Percentiles rank a stretch among this genome's conserved stretches.
phyloP scores from a whole-genome alignment of 1,284 basidiomycete species.

The Agroathelia rolfsii region DNA sequence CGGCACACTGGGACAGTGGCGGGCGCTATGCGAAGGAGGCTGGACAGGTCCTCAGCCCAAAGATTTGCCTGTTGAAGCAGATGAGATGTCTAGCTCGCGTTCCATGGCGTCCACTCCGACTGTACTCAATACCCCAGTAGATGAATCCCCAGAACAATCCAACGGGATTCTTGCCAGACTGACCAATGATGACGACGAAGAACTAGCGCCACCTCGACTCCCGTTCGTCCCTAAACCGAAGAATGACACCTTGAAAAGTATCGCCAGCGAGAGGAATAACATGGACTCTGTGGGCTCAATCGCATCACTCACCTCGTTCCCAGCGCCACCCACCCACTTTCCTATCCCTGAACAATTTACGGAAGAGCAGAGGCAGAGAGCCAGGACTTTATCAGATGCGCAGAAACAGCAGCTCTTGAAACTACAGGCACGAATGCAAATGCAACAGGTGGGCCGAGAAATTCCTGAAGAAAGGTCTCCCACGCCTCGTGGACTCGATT shows the following conservation, averaged over 20 bases:
- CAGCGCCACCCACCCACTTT: conserved; percentile 58
- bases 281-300: conserved; percentile 40
- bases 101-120: conserved; percentile 4
- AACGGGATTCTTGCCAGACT: too few species aligned
- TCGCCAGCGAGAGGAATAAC: too few species aligned
- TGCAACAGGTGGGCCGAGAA: too few species aligned
- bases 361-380: conserved; percentile 19
- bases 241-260: too few species aligned
- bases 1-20: conserved; percentile 61
- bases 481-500: too few species aligned
- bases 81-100: too few species aligned
- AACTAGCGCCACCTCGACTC: conserved; percentile 27
- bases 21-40: conserved; percentile 61
- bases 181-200: too few species aligned
- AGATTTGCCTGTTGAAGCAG: conserved; percentile 36
- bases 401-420: conserved; percentile 21
- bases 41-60: conserved; percentile 52
- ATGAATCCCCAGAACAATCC: too few species aligned
- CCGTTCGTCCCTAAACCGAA: conserved; percentile 29
- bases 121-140: conserved; percentile 9
- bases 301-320: conserved; percentile 60
- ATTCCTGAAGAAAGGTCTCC: too few species aligned
- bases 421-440: too few species aligned
- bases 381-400: conserved; percentile 17
- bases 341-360: conserved; percentile 40